These are phyloP conservation scores for Gaeumannomyces sp. DNA, from an alignment of 2,329 filamentous ascomycete species.

Conservation along the genomic window DNA sequence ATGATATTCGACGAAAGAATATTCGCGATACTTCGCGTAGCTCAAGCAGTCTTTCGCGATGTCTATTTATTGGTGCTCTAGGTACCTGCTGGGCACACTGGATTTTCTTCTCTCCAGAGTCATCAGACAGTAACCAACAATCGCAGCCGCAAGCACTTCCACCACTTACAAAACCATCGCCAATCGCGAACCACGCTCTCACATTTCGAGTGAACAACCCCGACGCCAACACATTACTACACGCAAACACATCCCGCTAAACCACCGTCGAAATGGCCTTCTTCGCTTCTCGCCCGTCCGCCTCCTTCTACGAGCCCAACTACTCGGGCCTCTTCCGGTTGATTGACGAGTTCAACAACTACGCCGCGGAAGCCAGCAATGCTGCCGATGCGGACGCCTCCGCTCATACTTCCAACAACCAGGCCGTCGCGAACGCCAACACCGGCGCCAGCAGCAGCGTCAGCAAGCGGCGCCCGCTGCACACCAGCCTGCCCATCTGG, in stretches of 20 bases:
- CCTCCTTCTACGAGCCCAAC: conserved; percentile 25
- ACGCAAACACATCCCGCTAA: too few species aligned
- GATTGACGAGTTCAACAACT: conserved; percentile 57
- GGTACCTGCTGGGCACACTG: too few species aligned
- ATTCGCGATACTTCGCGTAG: not conserved
- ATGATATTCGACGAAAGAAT: not conserved
- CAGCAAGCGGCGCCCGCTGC: conserved; percentile 16
- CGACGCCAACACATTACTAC: too few species aligned
- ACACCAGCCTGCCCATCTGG: conserved; percentile 45
- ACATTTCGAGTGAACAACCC: not conserved
- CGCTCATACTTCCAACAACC: conserved; percentile 7
- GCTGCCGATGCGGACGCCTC: not conserved
- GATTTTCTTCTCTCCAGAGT: not conserved
- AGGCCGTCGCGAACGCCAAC: not conserved
- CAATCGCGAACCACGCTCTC: not conserved
- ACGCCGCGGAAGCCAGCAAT: conserved; percentile 22
- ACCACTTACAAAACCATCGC: not conserved
- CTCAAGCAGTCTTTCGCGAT: not conserved
- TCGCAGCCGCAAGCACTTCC: not conserved
- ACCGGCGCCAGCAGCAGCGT: conserved; percentile 12
- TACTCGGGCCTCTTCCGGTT: conserved; percentile 49
- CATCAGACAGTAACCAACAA: not conserved
- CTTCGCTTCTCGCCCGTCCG: conserved; percentile 40
- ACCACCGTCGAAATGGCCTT: conserved; percentile 47
- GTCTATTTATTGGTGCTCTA: not conserved